These are phyloP conservation scores for Mycena alexandri DNA, from an alignment of 768 basidiomycete species.

Conservation along the genomic window DNA sequence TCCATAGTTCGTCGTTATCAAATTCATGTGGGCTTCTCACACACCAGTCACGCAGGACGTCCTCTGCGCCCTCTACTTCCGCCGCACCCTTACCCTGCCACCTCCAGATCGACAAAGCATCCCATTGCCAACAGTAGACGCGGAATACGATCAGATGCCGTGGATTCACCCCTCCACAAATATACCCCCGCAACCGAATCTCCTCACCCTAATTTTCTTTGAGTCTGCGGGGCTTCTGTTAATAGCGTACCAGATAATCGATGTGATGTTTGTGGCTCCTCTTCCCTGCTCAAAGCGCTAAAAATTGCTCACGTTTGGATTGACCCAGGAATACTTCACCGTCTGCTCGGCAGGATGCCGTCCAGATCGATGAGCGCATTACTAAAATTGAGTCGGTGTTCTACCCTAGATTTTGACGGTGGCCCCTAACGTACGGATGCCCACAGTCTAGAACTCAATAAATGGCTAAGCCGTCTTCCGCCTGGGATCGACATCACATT, in stretches of 20 bases:
- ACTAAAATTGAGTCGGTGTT: slow-evolving; percentile 38
- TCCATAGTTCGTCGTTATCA: slow-evolving; percentile 38
- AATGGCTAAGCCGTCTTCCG: slow-evolving; percentile 43
- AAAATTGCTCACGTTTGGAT: no score
- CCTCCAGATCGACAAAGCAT: slow-evolving; percentile 39
- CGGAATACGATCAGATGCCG: slow-evolving; percentile 47
- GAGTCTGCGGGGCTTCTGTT: slow-evolving; percentile 47
- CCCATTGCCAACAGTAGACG: slow-evolving; percentile 50
- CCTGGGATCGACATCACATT: slow-evolving; percentile 47
- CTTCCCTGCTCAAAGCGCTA: no score
- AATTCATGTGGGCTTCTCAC: slow-evolving; percentile 40
- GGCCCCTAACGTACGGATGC: no score
- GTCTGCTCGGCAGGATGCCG: background rate
- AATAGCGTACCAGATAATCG: slow-evolving; percentile 49
- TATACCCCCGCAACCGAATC: slow-evolving; percentile 40
- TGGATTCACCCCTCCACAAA: slow-evolving; percentile 48
- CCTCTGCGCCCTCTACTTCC: slow-evolving; percentile 59
- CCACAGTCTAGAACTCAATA: slow-evolving; percentile 36
- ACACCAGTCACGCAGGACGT: slow-evolving; percentile 53
- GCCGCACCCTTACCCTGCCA: slow-evolving; percentile 53
- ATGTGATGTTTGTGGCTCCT: slow-evolving; percentile 45
- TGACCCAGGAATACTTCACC: no score
- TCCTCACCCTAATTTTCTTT: slow-evolving; percentile 45
- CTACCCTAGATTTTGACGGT: no score
- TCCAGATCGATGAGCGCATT: slow-evolving; percentile 30